Conservation (phyloP, 805 yeast genomes). For the Teunomyces panamensis region DNA sequence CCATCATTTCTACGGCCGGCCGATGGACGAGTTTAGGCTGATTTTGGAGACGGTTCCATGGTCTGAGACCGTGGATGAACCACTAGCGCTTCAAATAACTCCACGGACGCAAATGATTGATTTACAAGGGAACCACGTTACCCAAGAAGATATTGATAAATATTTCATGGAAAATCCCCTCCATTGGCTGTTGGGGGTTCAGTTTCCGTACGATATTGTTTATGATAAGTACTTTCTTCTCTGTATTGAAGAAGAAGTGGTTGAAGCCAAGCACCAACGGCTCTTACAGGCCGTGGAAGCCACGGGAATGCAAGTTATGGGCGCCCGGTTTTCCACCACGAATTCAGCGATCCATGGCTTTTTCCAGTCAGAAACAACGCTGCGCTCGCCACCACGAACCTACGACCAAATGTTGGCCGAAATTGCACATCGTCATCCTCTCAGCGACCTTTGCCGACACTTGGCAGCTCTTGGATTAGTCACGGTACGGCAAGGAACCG, state of each 20-base stretch:
- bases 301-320: conserved; percentile 25
- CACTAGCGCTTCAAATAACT: too few relatives aligned
- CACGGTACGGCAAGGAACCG: conserved; percentile 16
- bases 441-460: conserved; percentile 14
- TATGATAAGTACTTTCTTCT: conserved; percentile 25
- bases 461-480: conserved; percentile 21
- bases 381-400: background rate
- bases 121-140: too few relatives aligned
- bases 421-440: background rate
- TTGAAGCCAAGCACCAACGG: conserved; percentile 20
- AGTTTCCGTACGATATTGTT: conserved; percentile 29
- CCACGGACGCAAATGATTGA: too few relatives aligned
- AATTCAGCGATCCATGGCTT: conserved; percentile 13
- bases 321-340: conserved; percentile 20
- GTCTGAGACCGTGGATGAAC: too few relatives aligned
- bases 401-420: conserved; percentile 17
- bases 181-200: too few relatives aligned
- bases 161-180: too few relatives aligned
- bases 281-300: conserved; percentile 21
- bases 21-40: background rate
- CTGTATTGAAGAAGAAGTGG: conserved; percentile 28
- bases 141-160: too few relatives aligned
- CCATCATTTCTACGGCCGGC: background rate
- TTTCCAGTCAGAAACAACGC: conserved; percentile 7
- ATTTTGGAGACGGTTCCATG: background rate